A percentile compares a stretch with the other conserved stretches of the same genome.
phyloP scores from a whole-genome alignment of 2,329 filamentous ascomycete genomes.

The Myriangium duriaei region DNA sequence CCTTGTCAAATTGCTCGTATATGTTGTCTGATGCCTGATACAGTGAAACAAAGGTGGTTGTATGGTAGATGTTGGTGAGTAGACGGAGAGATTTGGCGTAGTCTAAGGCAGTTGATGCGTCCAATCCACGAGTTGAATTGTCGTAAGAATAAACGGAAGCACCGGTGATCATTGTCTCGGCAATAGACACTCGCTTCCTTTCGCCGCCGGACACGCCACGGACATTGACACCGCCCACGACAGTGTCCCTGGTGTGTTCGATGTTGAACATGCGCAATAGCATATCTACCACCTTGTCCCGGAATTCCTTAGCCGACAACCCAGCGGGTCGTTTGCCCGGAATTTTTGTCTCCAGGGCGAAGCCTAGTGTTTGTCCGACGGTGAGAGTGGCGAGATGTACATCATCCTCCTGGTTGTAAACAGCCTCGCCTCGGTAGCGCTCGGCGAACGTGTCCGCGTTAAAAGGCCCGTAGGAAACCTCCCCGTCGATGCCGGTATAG shows the following conservation, averaged over 20 bases:
- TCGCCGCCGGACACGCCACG: slow-evolving; percentile 52
- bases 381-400: slow-evolving; percentile 75
- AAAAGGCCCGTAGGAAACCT: slow-evolving; percentile 67
- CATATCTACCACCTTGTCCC: slow-evolving; percentile 58
- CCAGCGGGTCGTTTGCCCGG: slow-evolving; percentile 68
- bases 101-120: slow-evolving; percentile 37
- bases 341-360: slow-evolving; percentile 74
- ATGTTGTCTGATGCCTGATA: slow-evolving; percentile 71
- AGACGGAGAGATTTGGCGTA: slow-evolving; percentile 36
- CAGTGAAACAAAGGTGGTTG: slow-evolving; percentile 71
- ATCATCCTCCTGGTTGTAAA: slow-evolving; percentile 81
- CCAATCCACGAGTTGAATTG: slow-evolving; percentile 36
- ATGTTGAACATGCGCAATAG: slow-evolving; percentile 91
- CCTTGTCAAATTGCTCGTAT: slow-evolving; percentile 60
- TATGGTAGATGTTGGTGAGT: slow-evolving; percentile 72
- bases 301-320: slow-evolving; percentile 61
- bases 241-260: slow-evolving; percentile 71
- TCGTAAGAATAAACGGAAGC: slow-evolving; percentile 30
- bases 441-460: slow-evolving; percentile 55
- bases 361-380: slow-evolving; percentile 74
- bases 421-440: slow-evolving; percentile 65
- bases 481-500: slow-evolving; percentile 51
- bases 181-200: slow-evolving; percentile 37
- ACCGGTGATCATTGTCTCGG: slow-evolving; percentile 37
- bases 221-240: slow-evolving; percentile 72